These are phyloP conservation scores for Diaporthe amygdali DNA, from an alignment of 2,329 filamentous ascomycete genomes.

Conservation along the genomic window DNA sequence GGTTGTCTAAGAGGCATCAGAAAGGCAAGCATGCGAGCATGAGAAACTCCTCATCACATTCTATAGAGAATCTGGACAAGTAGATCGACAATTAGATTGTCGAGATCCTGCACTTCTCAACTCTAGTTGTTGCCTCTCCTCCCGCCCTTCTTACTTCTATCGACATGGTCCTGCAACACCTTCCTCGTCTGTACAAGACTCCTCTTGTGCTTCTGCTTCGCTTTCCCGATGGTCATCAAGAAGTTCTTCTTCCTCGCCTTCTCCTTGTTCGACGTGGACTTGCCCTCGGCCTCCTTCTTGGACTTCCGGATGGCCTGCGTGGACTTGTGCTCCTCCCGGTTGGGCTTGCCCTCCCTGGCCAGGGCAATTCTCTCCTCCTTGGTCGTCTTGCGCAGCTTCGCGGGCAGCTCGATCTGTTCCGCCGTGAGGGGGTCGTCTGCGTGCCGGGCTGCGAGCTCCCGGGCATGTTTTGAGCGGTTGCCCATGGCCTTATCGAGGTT, in stretches of 20 bases:
- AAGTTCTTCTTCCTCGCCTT: constrained; percentile 99
- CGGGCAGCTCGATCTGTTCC: constrained; percentile 87
- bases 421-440: constrained; percentile 89
- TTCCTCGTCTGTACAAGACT: constrained; percentile 86
- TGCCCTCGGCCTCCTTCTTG: constrained; percentile 87
- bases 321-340: constrained; percentile 80
- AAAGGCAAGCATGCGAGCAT: neutral
- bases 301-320: constrained; percentile 84
- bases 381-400: constrained; percentile 79
- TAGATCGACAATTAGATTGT: neutral
- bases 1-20: no score
- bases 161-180: constrained; percentile 80
- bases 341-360: constrained; percentile 81
- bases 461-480: constrained; percentile 50
- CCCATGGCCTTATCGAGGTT: constrained; percentile 70
- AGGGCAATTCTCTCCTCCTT: constrained; percentile 88
- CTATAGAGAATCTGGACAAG: neutral
- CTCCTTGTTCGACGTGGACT: constrained; percentile 97
- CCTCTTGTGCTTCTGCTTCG: constrained; percentile 92
- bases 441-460: constrained; percentile 65
- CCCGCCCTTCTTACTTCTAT: constrained; percentile 83
- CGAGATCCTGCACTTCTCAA: neutral
- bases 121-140: constrained; percentile 69
- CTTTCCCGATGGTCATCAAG: constrained; percentile 96
- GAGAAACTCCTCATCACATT: neutral